Percentiles rank a stretch among this genome's conserved stretches.
These are phyloP conservation scores for Leccinum incarnatum DNA, from an alignment of 768 basidiomycete species.

Conservation along the genomic window DNA sequence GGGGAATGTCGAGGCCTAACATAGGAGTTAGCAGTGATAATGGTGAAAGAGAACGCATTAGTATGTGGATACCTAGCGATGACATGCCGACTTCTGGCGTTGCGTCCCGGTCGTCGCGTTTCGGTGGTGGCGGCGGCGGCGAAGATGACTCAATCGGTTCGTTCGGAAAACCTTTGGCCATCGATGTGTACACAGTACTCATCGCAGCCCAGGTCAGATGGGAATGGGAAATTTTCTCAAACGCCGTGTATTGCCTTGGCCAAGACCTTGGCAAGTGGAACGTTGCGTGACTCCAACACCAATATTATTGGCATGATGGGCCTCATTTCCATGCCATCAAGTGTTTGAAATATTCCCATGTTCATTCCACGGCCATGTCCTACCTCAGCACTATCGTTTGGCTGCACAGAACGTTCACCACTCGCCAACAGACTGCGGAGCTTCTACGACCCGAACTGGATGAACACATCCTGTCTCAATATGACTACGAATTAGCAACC, in stretches of 20 bases:
- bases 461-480: constrained; percentile 27
- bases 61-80: constrained; percentile 23
- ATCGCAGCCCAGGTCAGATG: constrained; percentile 2
- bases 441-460: constrained; percentile 33
- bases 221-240: not conserved
- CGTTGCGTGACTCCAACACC: not conserved
- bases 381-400: constrained; percentile 32
- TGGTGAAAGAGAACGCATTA: not conserved
- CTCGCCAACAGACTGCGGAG: constrained; percentile 33
- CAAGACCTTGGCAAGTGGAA: not conserved
- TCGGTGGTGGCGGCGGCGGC: constrained; percentile 24
- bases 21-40: constrained; percentile 17
- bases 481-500: constrained; percentile 56
- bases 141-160: not conserved
- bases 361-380: constrained; percentile 20
- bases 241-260: not conserved
- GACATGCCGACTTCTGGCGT: constrained; percentile 6
- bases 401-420: constrained; percentile 45
- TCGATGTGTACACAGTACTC: constrained; percentile 8
- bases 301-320: not conserved
- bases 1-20: constrained; percentile 24
- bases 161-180: not conserved
- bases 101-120: constrained; percentile 6
- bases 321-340: not conserved
- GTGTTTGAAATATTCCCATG: not conserved